Conservation (phyloP, 305 asterid genomes). For the Stenogyne calaminthoides region DNA sequence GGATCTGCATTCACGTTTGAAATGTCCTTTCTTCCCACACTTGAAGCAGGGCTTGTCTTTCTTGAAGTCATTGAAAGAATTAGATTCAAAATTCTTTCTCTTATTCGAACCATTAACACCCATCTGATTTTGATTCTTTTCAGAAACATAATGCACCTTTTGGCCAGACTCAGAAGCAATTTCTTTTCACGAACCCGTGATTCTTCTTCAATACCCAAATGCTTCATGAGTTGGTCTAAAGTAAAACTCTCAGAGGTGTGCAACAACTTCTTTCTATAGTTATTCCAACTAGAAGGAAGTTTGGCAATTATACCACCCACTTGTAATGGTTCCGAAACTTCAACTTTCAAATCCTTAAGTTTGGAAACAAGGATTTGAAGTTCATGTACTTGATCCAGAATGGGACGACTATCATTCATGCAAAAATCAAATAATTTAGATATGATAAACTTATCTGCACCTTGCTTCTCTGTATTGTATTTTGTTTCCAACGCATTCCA, state of each 20-base stretch:
- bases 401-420: not conserved
- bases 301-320: not conserved
- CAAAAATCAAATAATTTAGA: no score
- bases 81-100: not conserved
- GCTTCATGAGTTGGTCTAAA: not conserved
- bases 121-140: not conserved
- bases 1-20: no score
- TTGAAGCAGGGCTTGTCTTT: no score
- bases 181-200: not conserved
- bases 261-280: no score
- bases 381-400: not conserved
- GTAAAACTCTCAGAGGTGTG: no score
- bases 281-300: not conserved
- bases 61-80: no score
- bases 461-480: not conserved
- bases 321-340: not conserved
- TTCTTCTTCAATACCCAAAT: not conserved
- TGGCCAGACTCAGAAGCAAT: not conserved
- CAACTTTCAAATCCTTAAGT: not conserved
- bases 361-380: not conserved
- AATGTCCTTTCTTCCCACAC: no score
- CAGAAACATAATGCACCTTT: no score
- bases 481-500: not conserved
- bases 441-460: not conserved
- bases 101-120: not conserved